Conservation (phyloP, 139 green algal genomes). For the Micractinium conductrix region DNA sequence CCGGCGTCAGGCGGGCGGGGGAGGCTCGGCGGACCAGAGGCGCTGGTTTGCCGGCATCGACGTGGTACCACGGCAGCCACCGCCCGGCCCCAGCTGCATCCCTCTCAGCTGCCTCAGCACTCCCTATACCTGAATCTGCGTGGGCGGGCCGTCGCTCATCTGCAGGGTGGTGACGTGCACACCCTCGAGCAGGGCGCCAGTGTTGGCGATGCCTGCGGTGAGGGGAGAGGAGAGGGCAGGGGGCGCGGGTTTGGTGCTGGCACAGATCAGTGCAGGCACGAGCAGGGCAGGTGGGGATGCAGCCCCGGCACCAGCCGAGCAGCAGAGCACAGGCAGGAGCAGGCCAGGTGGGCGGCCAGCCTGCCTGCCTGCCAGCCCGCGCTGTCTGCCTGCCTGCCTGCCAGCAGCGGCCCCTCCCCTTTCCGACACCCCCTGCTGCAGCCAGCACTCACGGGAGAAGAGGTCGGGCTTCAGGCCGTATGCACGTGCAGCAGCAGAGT, state of each 20-base stretch:
- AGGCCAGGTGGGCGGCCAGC: not conserved
- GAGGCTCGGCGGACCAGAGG: too few relatives aligned
- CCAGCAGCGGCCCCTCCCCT: not conserved
- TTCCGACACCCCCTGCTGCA: not conserved
- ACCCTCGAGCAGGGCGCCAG: constrained; percentile 29
- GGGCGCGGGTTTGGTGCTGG: too few relatives aligned
- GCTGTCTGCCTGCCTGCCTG: too few relatives aligned
- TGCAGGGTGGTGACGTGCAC: constrained; percentile 47
- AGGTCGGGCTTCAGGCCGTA: constrained; percentile 82
- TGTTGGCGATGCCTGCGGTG: constrained; percentile 17
- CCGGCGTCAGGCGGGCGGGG: not conserved
- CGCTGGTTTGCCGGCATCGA: too few relatives aligned
- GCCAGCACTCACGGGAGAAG: constrained; percentile 55
- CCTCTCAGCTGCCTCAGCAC: too few relatives aligned
- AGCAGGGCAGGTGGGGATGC: not conserved
- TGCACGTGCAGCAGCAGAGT: constrained; percentile 66
- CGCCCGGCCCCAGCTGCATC: too few relatives aligned
- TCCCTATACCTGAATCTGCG: constrained; percentile 22
- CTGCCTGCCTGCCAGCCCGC: too few relatives aligned
- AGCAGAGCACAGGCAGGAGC: not conserved
- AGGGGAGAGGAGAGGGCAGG: not conserved
- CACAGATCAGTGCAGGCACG: too few relatives aligned
- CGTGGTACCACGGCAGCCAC: too few relatives aligned
- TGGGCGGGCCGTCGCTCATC: constrained; percentile 25
- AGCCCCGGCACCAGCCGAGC: not conserved